Percentiles rank a stretch among this genome's conserved stretches.
Evolutionary conservation across 73 alveolate species (phyloP).

Genomic region (Paramecium sexaurelia): DNA sequence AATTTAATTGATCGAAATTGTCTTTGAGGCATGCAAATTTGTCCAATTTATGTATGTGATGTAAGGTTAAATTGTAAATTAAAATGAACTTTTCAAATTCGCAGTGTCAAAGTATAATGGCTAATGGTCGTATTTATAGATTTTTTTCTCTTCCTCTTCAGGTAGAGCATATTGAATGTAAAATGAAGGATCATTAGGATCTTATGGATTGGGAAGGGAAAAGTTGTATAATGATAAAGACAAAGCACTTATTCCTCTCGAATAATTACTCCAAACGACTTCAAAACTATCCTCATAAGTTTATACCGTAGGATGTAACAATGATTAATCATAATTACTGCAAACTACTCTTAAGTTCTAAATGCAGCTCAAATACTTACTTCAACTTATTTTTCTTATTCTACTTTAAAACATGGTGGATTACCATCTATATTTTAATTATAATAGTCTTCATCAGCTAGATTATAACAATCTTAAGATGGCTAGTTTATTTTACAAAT

Average conservation of each 20-base stretch:
- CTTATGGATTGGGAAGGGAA: background rate
- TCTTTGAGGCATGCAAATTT: background rate
- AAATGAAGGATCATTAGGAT: conserved; percentile 12
- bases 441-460: background rate
- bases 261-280: conserved; percentile 43
- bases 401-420: background rate
- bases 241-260: conserved; percentile 37
- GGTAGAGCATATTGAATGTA: background rate
- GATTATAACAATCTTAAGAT: background rate
- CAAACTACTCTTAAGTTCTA: background rate
- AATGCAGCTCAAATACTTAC: background rate
- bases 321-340: background rate
- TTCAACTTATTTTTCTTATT: background rate
- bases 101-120: background rate
- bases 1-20: background rate
- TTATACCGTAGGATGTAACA: background rate
- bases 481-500: conserved; percentile 3
- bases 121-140: background rate
- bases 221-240: background rate
- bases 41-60: background rate
- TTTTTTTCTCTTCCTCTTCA: background rate
- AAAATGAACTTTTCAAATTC: background rate
- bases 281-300: background rate
- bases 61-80: background rate
- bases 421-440: background rate